Evolutionary conservation across 352 stramenopile species (phyloP).

Genomic region (Thraustotheca clavata): DNA sequence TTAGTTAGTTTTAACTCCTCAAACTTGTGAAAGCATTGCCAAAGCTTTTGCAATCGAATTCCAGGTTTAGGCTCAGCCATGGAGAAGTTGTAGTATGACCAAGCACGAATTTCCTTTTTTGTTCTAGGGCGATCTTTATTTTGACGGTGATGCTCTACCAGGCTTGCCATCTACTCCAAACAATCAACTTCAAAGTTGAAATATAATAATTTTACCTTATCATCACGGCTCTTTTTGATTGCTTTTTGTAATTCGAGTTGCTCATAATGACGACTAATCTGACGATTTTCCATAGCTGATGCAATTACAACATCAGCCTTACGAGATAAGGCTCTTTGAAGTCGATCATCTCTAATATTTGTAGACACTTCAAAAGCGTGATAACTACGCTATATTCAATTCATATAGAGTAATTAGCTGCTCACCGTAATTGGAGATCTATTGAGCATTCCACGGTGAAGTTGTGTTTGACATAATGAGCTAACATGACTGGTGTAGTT

Average conservation of each 20-base stretch:
- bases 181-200: constrained; percentile 16
- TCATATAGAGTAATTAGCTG: too few species aligned
- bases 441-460: constrained; percentile 36
- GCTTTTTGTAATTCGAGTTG: not conserved
- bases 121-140: constrained; percentile 34
- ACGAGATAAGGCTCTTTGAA: constrained; percentile 43
- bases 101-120: constrained; percentile 43
- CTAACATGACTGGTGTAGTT: constrained; percentile 48
- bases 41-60: constrained; percentile 58
- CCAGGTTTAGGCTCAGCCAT: constrained; percentile 44
- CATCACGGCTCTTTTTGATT: not conserved
- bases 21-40: constrained; percentile 58
- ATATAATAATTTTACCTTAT: not conserved
- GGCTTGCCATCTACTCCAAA: constrained; percentile 30
- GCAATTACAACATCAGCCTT: constrained; percentile 50
- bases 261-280: constrained; percentile 19
- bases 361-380: constrained; percentile 28
- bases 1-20: constrained; percentile 75
- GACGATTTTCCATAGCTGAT: constrained; percentile 18
- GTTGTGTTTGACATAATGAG: constrained; percentile 65
- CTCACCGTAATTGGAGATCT: constrained; percentile 11
- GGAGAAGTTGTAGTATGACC: constrained; percentile 54
- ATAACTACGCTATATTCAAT: constrained; percentile 17
- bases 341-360: constrained; percentile 37
- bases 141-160: constrained; percentile 36